Conservation (phyloP, 2,329 filamentous ascomycete genomes). For the Celoporthe dispersa region DNA sequence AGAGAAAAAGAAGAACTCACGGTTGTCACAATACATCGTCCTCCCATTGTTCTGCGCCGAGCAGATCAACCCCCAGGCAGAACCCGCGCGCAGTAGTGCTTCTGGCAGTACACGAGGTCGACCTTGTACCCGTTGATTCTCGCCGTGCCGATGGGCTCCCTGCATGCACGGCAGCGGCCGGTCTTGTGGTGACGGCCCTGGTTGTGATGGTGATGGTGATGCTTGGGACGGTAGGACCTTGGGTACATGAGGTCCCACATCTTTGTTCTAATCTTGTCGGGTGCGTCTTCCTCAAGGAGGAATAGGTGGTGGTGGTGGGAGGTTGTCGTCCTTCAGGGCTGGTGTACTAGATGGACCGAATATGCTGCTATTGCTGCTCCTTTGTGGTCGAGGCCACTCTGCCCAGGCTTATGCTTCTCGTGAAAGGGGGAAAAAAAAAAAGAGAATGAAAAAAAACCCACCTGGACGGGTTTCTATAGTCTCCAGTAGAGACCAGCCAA, state of each 20-base stretch:
- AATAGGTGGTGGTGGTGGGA: background rate
- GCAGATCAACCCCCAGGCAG: slow-evolving; percentile 16
- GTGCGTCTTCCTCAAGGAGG: background rate
- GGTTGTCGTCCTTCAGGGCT: too few relatives aligned
- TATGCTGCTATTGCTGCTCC: too few relatives aligned
- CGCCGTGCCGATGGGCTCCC: slow-evolving; percentile 18
- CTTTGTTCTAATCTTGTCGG: background rate
- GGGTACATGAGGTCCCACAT: slow-evolving; percentile 30
- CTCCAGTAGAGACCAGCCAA: too few relatives aligned
- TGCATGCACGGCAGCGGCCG: slow-evolving; percentile 22
- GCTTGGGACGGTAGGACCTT: slow-evolving; percentile 8
- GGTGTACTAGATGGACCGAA: too few relatives aligned
- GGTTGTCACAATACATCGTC: slow-evolving; percentile 24
- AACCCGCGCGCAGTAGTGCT: slow-evolving; percentile 23
- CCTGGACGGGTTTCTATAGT: too few relatives aligned
- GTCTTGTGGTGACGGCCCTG: slow-evolving; percentile 7
- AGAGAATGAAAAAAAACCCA: too few relatives aligned
- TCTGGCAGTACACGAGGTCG: slow-evolving; percentile 26
- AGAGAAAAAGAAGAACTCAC: slow-evolving; percentile 8
- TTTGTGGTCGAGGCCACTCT: too few relatives aligned
- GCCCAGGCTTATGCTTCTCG: too few relatives aligned
- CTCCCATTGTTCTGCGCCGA: slow-evolving; percentile 25
- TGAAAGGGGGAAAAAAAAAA: too few relatives aligned
- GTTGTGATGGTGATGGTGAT: slow-evolving; percentile 6
- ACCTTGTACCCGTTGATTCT: slow-evolving; percentile 18